Base-by-base conservation (phyloP, 257 asterid species). In the Nicotiana tabacum region DNA sequence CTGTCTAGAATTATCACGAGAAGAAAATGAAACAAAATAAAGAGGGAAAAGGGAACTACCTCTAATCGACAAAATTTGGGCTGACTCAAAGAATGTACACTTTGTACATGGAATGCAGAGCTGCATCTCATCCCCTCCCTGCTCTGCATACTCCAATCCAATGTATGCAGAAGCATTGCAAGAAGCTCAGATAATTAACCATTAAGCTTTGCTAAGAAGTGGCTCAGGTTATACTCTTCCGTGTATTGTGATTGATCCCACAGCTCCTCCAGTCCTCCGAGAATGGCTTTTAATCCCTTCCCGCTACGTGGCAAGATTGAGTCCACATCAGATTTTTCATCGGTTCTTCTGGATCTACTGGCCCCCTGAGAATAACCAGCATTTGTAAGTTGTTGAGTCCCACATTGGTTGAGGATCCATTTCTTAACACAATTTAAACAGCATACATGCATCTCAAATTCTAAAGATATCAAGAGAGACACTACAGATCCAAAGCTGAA, bases 211-310 rank as follows among this genome's bases (percentile, higher is more conserved):
- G 96, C 90, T 86, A 96, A 86, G 89, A 96, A 96, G 80, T 96
- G 97, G 81, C 84, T 89, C 62, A 96, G 88, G 77, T 94, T 91
- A 87, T 96, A 96, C 87, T 96, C 99, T 83, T 96, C 99, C 29
- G 97, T 92, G 90, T 96, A 96, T 87, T 94, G 98, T 78, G 99
- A 93, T 77, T 96, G 98, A 87, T 96, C 99, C 99, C 99, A 96
- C n/a, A 96, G 98, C 80, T 96, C 98, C 82, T 93, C 99, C 32
- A 96, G 88, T 82, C 97, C 98, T 33, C 98, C 99, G 66, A 96
- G 97, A 84, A 96, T 93, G 78, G 93, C 91, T 85, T 94, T 93
- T 43, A 96, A 88, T 57, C 98, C 98, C 95, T 92, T 94, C 21
- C 91, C 93, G 46, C 87, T 80, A 69, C 96, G 88, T 2, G 95